Evolutionary conservation across 306 rosid species (phyloP), one percentile per base, ranked within the genome.

Genomic region (Alnus glutinosa): DNA sequence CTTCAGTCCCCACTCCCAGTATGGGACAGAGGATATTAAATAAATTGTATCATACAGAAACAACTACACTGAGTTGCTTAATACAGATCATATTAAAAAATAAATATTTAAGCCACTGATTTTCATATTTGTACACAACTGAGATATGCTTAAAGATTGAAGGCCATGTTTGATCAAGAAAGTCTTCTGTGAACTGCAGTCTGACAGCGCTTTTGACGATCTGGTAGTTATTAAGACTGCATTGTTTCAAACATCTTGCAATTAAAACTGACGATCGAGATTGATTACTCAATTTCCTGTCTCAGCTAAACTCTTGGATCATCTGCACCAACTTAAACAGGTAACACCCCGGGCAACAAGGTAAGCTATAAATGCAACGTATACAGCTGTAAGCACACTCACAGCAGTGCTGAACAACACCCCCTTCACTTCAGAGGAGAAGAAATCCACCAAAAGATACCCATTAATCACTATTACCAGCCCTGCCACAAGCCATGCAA

Each of bases 391-490:
- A 74, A 91, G 77, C 44, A 75, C 75, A 7, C 73, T 74, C 46
- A 91, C 84, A 12, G 78, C 7, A 15, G 82, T 14, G 71, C 81
- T 68, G 19, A 90, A 10, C 36, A 77, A 44, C 57, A 75, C 81
- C 68, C 99, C 97, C 3, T 73, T 87, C 84, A 87, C 98, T 83
- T 93, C 96, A 15, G 87, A 46, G 9, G 90, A 79, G 89, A 96
- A 86, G 94, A 91, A 96, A 54, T 89, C 94, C 76, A 91, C 50
- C 88, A 93, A 75, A 32, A 96, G 94, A 86, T 96, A 93, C 57
- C 98, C 99, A 57, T 96, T 96, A 66, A 96, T 96, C 75, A 85
- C 86, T 55, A 93, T 96, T 89, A 96, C 99, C 74, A 96, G 88
- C 42, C 80, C 94, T 69, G 99, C 96, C 88, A 96, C 99, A n/a